Conservation (phyloP, 139 green algal genomes). For the Chlamydomonas eustigma region DNA sequence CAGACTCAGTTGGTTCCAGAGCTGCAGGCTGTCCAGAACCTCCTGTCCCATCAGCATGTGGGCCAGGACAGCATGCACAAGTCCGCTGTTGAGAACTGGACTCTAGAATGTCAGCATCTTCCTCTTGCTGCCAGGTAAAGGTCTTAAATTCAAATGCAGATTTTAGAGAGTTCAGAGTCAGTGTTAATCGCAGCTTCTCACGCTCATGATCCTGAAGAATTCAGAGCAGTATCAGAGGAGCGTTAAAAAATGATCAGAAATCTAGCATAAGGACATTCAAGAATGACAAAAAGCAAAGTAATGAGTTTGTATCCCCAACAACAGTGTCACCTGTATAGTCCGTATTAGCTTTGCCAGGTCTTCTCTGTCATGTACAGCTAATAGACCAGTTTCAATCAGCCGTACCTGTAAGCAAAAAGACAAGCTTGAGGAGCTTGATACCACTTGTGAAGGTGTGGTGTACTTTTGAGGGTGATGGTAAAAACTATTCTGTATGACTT, state of each 20-base stretch:
- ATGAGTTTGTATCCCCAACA: no score
- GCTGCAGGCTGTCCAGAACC: background rate
- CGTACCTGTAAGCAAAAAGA: no score
- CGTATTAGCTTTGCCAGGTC: no score
- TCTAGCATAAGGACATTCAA: no score
- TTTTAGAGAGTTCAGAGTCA: slow-evolving; percentile 30
- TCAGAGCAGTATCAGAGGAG: background rate
- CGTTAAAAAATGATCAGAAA: background rate
- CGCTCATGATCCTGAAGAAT: slow-evolving; percentile 47
- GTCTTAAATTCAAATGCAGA: slow-evolving; percentile 17
- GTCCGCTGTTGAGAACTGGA: background rate
- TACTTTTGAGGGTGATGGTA: no score
- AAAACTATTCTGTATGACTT: no score
- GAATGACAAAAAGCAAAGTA: no score
- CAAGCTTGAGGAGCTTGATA: no score
- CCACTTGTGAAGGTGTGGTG: no score
- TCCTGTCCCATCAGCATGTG: background rate
- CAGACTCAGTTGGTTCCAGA: slow-evolving; percentile 5
- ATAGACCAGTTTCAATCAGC: no score
- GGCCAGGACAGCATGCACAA: background rate
- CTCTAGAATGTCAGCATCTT: background rate
- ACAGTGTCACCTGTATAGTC: no score
- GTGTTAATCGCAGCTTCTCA: slow-evolving; percentile 50
- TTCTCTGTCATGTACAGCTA: no score
- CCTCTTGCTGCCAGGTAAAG: slow-evolving; percentile 32